Evolutionary conservation across 106 monocot species (phyloP).

Genomic region (Dendrobium officinale): DNA sequence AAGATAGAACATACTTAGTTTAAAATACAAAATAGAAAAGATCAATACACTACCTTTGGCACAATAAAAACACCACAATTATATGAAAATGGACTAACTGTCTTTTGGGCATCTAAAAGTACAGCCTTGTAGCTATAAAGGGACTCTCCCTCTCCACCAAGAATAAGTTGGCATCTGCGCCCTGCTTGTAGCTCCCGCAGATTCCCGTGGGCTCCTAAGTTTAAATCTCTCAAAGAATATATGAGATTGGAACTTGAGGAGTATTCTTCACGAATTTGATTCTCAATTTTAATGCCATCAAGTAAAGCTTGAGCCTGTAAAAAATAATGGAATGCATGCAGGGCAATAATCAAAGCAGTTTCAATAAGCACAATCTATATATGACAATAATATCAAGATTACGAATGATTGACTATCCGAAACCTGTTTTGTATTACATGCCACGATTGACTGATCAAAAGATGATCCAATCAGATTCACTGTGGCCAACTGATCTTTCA

Average conservation of each 20-base stretch:
- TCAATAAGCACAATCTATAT: background rate
- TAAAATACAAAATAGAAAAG: background rate
- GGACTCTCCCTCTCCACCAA: slow-evolving; percentile 68
- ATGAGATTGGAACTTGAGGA: slow-evolving; percentile 39
- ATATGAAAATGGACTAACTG: slow-evolving; percentile 47
- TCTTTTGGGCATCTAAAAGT: slow-evolving; percentile 61
- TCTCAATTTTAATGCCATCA: slow-evolving; percentile 64
- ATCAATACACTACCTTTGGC: slow-evolving; percentile 51
- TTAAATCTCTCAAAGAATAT: slow-evolving; percentile 63
- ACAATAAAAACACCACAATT: slow-evolving; percentile 84
- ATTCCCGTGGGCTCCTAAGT: slow-evolving; percentile 64
- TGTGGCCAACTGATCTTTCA: slow-evolving; percentile 41
- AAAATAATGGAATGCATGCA: slow-evolving; percentile 8
- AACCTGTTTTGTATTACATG: slow-evolving; percentile 58
- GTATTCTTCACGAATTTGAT: slow-evolving; percentile 43
- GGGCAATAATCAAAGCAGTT: background rate
- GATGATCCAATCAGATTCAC: slow-evolving; percentile 32
- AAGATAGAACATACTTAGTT: background rate
- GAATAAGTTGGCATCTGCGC: slow-evolving; percentile 48
- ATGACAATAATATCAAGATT: background rate
- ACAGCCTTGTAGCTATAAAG: slow-evolving; percentile 60
- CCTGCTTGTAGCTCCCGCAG: slow-evolving; percentile 58
- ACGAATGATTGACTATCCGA: background rate
- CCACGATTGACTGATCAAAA: slow-evolving; percentile 35
- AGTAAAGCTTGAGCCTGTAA: slow-evolving; percentile 41